phyloP scores from a whole-genome alignment of 352 stramenopile species.

The Phytopythium ostracodes region DNA sequence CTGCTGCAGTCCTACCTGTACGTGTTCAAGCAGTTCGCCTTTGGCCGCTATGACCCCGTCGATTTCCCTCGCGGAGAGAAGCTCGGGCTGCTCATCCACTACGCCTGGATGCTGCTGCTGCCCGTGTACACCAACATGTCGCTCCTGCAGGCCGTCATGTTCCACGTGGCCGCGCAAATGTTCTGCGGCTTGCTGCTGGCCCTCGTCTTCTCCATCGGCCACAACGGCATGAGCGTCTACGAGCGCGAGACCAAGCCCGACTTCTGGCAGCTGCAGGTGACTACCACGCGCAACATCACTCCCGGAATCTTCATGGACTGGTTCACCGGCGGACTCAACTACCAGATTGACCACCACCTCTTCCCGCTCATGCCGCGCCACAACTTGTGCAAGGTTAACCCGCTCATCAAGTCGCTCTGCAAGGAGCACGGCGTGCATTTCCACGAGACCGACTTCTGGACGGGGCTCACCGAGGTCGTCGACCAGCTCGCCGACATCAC shows the following conservation, averaged over 20 bases:
- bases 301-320: constrained; percentile 94
- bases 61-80: constrained; percentile 84
- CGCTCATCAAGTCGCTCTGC: constrained; percentile 95
- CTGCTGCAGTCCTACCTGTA: constrained; percentile 96
- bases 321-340: constrained; percentile 98
- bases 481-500: constrained; percentile 91
- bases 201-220: constrained; percentile 95
- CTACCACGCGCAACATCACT: constrained; percentile 96
- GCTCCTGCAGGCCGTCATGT: constrained; percentile 61
- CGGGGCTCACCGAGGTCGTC: constrained; percentile 94
- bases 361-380: constrained; percentile 97
- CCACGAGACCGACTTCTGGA: constrained; percentile 94
- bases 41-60: constrained; percentile 79
- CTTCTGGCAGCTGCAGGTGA: constrained; percentile 99
- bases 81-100: constrained; percentile 82
- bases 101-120: constrained; percentile 90
- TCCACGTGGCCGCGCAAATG: constrained; percentile 83
- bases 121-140: constrained; percentile 64
- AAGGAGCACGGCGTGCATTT: constrained; percentile 96
- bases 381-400: constrained; percentile 93
- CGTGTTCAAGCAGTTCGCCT: constrained; percentile 88
- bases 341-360: constrained; percentile 98
- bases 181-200: constrained; percentile 95
- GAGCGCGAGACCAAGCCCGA: constrained; percentile 94
- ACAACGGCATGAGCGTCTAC: constrained; percentile 99